Evolutionary conservation across 352 stramenopile species (phyloP).

Genomic region (Phytophthora pistaciae): DNA sequence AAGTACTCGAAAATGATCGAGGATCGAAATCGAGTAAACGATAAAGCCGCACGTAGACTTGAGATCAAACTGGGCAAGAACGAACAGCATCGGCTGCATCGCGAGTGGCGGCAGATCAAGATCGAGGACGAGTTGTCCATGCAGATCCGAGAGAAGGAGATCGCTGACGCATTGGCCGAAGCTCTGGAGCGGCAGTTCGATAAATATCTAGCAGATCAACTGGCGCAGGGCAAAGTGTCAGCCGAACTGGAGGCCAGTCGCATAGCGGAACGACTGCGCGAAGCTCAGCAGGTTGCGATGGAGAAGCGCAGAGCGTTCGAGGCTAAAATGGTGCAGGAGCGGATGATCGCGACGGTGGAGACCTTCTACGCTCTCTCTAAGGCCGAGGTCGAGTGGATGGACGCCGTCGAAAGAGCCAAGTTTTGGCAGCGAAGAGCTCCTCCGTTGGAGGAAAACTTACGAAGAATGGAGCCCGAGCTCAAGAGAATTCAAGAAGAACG

Average conservation of each 20-base stretch:
- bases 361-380: constrained; percentile 47
- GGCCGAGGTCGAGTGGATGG: constrained; percentile 61
- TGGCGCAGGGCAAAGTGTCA: constrained; percentile 54
- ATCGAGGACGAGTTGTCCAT: constrained; percentile 69
- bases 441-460: constrained; percentile 42
- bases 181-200: constrained; percentile 67
- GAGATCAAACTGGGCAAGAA: constrained; percentile 87
- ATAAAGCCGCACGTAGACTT: constrained; percentile 71
- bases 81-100: constrained; percentile 76
- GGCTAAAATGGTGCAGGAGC: constrained; percentile 66
- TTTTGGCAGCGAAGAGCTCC: constrained; percentile 45
- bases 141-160: constrained; percentile 64
- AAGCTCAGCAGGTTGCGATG: constrained; percentile 55
- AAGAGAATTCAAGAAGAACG: constrained; percentile 54
- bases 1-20: constrained; percentile 80
- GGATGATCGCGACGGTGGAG: constrained; percentile 72
- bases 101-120: constrained; percentile 76
- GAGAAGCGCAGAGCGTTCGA: constrained; percentile 58
- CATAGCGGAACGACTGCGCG: constrained; percentile 49
- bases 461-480: constrained; percentile 50
- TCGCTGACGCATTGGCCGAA: constrained; percentile 49
- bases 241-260: constrained; percentile 56
- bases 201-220: constrained; percentile 70
- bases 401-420: constrained; percentile 44
- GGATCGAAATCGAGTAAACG: constrained; percentile 64